Conservation (phyloP, 2,329 filamentous ascomycete species). For the Emmonsia crescens region DNA sequence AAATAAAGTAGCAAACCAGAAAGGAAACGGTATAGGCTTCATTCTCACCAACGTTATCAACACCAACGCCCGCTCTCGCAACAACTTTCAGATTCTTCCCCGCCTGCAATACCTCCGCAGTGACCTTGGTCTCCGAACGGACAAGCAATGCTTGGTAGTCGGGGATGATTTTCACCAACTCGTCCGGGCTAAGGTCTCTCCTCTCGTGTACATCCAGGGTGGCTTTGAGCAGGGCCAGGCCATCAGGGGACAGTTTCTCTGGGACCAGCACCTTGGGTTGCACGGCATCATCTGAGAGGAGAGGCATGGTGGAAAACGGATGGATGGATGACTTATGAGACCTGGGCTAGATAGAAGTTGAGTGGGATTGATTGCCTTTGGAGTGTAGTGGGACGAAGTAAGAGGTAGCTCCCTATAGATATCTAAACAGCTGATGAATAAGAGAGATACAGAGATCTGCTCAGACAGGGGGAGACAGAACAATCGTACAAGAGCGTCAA, state of each 20-base stretch:
- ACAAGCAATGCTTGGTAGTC: constrained; percentile 68
- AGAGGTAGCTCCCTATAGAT: not conserved
- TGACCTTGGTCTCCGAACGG: constrained; percentile 73
- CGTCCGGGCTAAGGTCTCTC: constrained; percentile 49
- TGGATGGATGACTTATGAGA: not conserved
- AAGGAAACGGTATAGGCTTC: not conserved
- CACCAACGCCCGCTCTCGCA: constrained; percentile 67
- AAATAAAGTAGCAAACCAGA: not conserved
- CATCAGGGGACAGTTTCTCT: constrained; percentile 71
- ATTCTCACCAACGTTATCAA: constrained; percentile 58
- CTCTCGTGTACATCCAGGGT: constrained; percentile 61
- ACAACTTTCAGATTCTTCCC: constrained; percentile 64
- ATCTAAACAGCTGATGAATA: no score
- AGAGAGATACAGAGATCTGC: not conserved
- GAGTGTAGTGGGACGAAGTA: not conserved
- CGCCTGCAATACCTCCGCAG: constrained; percentile 52
- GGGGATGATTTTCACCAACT: constrained; percentile 57
- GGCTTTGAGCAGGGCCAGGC: constrained; percentile 55
- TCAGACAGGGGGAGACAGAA: no score
- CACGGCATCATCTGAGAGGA: constrained; percentile 14
- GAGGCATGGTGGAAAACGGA: constrained; percentile 12
- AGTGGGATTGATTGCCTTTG: not conserved
- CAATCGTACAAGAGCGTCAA: no score
- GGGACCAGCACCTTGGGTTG: constrained; percentile 56
- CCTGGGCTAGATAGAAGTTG: not conserved